Conservation (phyloP, 2,329 filamentous ascomycete species). For the Graphilbum fragrans region DNA sequence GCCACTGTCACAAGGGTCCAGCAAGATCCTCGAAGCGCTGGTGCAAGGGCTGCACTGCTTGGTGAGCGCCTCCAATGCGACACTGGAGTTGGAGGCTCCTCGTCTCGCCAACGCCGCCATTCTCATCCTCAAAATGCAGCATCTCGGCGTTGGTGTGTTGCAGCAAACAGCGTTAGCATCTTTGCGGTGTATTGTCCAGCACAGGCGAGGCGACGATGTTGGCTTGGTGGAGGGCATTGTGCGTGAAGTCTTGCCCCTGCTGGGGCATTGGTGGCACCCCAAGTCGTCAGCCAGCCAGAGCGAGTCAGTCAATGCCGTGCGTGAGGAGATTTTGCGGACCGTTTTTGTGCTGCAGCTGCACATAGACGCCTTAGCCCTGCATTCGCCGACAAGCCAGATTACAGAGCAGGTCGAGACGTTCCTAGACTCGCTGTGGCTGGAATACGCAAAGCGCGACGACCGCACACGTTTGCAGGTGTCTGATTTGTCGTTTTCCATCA, state of each 20-base stretch:
- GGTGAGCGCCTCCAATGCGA: constrained; percentile 54
- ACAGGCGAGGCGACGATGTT: constrained; percentile 56
- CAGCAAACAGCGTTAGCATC: constrained; percentile 65
- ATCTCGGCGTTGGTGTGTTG: constrained; percentile 45
- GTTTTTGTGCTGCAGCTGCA: constrained; percentile 56
- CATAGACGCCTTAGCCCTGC: constrained; percentile 41
- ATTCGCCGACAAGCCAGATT: constrained; percentile 25
- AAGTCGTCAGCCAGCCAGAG: constrained; percentile 47
- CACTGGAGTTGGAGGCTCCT: constrained; percentile 43
- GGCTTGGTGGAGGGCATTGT: constrained; percentile 48
- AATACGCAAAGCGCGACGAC: constrained; percentile 63
- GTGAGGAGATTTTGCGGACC: constrained; percentile 66
- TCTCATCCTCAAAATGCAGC: constrained; percentile 47
- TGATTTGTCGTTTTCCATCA: constrained; percentile 51
- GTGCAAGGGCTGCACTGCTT: constrained; percentile 56
- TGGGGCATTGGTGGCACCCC: constrained; percentile 67
- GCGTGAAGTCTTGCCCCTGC: constrained; percentile 52
- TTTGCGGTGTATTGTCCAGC: constrained; percentile 58
- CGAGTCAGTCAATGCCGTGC: constrained; percentile 40
- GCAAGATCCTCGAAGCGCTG: constrained; percentile 35
- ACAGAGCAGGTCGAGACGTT: constrained; percentile 48
- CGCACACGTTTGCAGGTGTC: constrained; percentile 66
- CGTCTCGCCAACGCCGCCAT: constrained; percentile 44
- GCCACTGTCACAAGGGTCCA: constrained; percentile 16
- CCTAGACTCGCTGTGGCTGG: constrained; percentile 57